These are phyloP conservation scores for Colletotrichum truncatum DNA, from an alignment of 2,329 filamentous ascomycete species.

Conservation along the genomic window DNA sequence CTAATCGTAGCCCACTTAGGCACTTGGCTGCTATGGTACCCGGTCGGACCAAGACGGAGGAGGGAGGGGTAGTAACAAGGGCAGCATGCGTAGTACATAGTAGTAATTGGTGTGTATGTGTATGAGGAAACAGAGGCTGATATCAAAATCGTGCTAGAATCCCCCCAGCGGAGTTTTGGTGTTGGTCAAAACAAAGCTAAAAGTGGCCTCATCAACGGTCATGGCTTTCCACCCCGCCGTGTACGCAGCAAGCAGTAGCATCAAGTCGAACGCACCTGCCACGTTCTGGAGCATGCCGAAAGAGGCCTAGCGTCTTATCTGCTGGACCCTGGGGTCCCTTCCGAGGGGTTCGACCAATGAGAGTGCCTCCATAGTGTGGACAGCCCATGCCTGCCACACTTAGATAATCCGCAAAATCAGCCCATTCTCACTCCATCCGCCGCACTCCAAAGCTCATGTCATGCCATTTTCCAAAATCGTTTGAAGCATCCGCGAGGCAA, in stretches of 20 bases:
- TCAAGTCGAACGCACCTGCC: slow-evolving; percentile 25
- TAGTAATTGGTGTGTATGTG: background rate
- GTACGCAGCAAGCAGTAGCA: background rate
- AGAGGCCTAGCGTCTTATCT: slow-evolving; percentile 9
- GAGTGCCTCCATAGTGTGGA: slow-evolving; percentile 10
- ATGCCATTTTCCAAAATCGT: slow-evolving; percentile 30
- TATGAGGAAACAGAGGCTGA: background rate
- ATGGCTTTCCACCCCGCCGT: slow-evolving; percentile 10
- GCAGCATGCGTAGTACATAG: background rate
- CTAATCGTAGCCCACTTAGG: slow-evolving; percentile 2
- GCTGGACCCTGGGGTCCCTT: slow-evolving; percentile 18
- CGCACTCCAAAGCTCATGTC: slow-evolving; percentile 27
- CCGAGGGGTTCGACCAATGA: slow-evolving; percentile 16
- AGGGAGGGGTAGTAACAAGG: background rate
- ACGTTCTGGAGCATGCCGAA: slow-evolving; percentile 23
- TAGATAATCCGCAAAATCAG: slow-evolving; percentile 30
- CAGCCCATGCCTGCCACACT: slow-evolving; percentile 16
- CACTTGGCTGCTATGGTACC: background rate
- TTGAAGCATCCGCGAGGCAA: slow-evolving; percentile 28
- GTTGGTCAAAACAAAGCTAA: slow-evolving; percentile 14
- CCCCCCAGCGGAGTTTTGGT: background rate
- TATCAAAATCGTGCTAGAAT: background rate
- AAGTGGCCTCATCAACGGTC: slow-evolving; percentile 23
- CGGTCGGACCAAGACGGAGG: background rate
- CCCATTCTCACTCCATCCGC: slow-evolving; percentile 31